Conservation (phyloP, 2,329 filamentous ascomycete species). For the Graphiopsis chlorocephala region DNA sequence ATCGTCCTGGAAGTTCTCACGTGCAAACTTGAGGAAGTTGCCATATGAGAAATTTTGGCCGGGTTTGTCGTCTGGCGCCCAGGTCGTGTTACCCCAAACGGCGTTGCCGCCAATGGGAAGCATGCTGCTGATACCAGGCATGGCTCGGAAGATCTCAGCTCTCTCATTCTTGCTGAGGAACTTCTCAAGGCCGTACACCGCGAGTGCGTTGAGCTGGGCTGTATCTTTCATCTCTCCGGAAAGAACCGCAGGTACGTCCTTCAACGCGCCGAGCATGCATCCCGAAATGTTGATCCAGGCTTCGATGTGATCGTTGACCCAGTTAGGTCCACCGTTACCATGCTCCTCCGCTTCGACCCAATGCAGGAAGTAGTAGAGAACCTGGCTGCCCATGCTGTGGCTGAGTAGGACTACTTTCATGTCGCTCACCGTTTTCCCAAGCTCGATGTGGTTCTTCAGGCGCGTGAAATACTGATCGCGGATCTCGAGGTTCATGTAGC, state of each 20-base stretch:
- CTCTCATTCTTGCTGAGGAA: constrained; percentile 89
- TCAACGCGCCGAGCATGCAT: constrained; percentile 93
- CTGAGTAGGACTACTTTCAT: constrained; percentile 84
- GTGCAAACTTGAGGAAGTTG: constrained; percentile 79
- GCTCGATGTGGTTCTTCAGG: constrained; percentile 86
- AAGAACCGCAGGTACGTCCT: constrained; percentile 83
- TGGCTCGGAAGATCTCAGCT: constrained; percentile 89
- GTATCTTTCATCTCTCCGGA: constrained; percentile 99
- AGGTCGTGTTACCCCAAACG: constrained; percentile 87
- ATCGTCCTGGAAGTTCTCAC: constrained; percentile 50
- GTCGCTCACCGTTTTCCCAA: constrained; percentile 67
- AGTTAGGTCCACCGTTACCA: constrained; percentile 76
- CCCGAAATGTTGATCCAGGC: constrained; percentile 98
- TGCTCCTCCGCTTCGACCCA: constrained; percentile 76
- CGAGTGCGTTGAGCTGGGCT: constrained; percentile 91
- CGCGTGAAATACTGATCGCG: constrained; percentile 93
- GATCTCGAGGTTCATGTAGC: constrained; percentile 83
- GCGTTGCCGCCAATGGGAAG: constrained; percentile 88
- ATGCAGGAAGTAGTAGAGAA: constrained; percentile 80
- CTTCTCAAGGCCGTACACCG: constrained; percentile 93
- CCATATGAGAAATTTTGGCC: constrained; percentile 74
- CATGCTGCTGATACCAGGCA: constrained; percentile 97
- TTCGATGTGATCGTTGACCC: constrained; percentile 88
- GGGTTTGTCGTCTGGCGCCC: constrained; percentile 82
- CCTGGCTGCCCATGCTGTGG: constrained; percentile 97